These are phyloP conservation scores for Ilex paraguariensis DNA, from an alignment of 305 asterid species.

Conservation along the genomic window DNA sequence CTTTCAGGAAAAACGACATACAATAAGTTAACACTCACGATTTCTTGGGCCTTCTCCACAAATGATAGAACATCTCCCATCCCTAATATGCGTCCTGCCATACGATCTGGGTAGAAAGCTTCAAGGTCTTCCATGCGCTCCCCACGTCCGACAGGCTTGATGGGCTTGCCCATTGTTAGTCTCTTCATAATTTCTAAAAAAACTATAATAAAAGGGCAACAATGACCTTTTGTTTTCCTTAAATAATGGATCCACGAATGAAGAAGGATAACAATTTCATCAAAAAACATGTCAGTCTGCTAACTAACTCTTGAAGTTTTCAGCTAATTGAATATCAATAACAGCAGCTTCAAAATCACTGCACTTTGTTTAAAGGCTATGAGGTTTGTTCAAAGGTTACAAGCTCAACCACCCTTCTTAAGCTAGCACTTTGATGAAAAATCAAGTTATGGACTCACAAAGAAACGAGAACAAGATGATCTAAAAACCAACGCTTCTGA, in stretches of 20 bases:
- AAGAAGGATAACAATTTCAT: no score
- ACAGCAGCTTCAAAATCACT: background rate
- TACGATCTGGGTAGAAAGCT: slow-evolving; percentile 97
- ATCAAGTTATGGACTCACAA: no score
- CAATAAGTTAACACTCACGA: slow-evolving; percentile 47
- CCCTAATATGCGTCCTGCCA: slow-evolving; percentile 98
- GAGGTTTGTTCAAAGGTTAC: background rate
- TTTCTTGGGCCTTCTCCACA: slow-evolving; percentile 99
- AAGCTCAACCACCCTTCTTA: background rate
- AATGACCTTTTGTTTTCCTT: no score
- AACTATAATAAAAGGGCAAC: background rate
- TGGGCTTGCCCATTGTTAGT: slow-evolving; percentile 87
- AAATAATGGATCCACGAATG: no score
- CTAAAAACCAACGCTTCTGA: no score
- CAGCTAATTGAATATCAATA: no score
- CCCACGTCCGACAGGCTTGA: slow-evolving; percentile 98
- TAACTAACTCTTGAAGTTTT: no score
- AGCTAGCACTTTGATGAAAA: no score
- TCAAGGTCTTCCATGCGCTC: slow-evolving; percentile 99
- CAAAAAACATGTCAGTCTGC: no score
- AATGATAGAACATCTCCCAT: slow-evolving; percentile 99
- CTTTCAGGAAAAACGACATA: slow-evolving; percentile 1
- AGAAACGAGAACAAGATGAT: no score
- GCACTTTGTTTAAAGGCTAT: background rate
- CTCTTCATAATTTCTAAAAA: no score